phyloP scores from a whole-genome alignment of 148 eudicot species.

The Nepenthes gracilis region DNA sequence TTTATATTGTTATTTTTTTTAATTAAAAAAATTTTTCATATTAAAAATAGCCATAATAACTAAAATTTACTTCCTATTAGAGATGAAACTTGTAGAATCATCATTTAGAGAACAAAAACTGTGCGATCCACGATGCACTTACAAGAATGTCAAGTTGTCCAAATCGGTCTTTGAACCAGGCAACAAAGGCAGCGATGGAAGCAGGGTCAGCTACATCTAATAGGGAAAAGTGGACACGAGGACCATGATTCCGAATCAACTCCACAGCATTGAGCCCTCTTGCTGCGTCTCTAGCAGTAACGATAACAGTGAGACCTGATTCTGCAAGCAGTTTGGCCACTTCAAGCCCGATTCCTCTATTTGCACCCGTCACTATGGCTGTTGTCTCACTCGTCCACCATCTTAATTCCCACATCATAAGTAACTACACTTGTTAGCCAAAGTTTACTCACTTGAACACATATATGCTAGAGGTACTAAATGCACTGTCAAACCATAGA shows the following conservation, averaged over 20 bases:
- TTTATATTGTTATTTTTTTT: too few relatives aligned
- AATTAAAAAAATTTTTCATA: too few relatives aligned
- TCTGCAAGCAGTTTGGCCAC: constrained; percentile 52
- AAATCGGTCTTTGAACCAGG: constrained; percentile 34
- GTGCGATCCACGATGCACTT: not conserved
- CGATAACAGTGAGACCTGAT: constrained; percentile 55
- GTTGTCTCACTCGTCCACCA: constrained; percentile 88
- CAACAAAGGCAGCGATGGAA: constrained; percentile 36
- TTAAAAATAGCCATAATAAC: too few relatives aligned
- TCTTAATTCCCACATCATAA: constrained; percentile 10
- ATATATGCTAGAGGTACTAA: too few relatives aligned
- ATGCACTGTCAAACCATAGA: too few relatives aligned
- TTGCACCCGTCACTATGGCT: constrained; percentile 82
- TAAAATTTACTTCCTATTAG: too few relatives aligned
- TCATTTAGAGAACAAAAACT: too few relatives aligned
- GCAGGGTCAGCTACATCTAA: constrained; percentile 44
- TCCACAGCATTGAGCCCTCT: constrained; percentile 51
- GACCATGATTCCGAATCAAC: constrained; percentile 25
- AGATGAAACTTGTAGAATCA: too few relatives aligned
- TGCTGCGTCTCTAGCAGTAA: constrained; percentile 54
- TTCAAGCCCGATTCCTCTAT: constrained; percentile 76
- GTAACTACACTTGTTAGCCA: constrained; percentile 3
- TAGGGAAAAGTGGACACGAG: constrained; percentile 27
- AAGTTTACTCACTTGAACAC: too few relatives aligned
- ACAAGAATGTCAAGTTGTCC: constrained; percentile 53